Conservation (phyloP, 2,329 filamentous ascomycete species). For the Colletotrichum tropicicola region DNA sequence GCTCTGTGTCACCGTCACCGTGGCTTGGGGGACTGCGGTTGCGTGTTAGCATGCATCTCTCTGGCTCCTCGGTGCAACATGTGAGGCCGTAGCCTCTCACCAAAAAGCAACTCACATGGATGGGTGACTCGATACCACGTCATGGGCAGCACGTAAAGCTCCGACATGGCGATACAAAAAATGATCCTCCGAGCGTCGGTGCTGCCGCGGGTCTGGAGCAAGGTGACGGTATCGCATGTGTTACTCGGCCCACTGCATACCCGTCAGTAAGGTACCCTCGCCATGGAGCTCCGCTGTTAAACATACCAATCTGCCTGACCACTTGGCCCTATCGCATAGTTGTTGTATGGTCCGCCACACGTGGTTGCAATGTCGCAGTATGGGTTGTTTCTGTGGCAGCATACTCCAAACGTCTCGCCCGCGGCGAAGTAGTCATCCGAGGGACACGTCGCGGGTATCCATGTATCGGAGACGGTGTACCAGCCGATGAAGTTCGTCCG, state of each 20-base stretch:
- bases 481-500: conserved; percentile 16
- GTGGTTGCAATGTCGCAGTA: conserved; percentile 17
- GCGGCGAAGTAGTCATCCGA: conserved; percentile 18
- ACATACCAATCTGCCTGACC: conserved; percentile 17
- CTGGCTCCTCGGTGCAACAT: too few species aligned
- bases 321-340: conserved; percentile 7
- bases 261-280: background rate
- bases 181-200: conserved; percentile 11
- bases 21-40: background rate
- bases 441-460: conserved; percentile 9
- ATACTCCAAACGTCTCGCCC: conserved; percentile 7
- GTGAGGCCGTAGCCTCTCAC: too few species aligned
- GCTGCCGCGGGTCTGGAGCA: background rate
- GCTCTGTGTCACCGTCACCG: background rate
- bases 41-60: background rate
- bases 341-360: conserved; percentile 4
- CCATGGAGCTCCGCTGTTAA: too few species aligned
- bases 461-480: conserved; percentile 5
- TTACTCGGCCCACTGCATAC: background rate
- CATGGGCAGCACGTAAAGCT: conserved; percentile 7
- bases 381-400: conserved; percentile 2
- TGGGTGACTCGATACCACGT: conserved; percentile 16
- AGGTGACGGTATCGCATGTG: conserved; percentile 13
- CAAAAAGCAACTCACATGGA: background rate
- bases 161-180: conserved; percentile 10